Evolutionary conservation across 345 rosid genomes (phyloP), one percentile per base, ranked within the genome.

Genomic region (Firmiana major): DNA sequence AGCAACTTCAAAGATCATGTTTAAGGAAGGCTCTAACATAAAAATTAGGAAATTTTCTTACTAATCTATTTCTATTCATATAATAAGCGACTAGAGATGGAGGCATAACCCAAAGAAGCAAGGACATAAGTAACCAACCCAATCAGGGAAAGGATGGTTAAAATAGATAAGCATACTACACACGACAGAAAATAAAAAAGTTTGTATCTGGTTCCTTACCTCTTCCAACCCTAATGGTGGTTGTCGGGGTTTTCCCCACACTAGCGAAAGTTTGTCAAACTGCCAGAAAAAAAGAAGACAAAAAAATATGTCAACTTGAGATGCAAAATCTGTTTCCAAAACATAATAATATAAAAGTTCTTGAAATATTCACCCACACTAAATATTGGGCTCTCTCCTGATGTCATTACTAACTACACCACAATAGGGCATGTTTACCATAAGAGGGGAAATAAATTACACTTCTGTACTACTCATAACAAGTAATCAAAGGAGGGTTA

Each of bases 241-340:
- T 74, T 90, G 97, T 83, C 99, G 84, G 60, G 97, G 94, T 82
- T 94, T 90, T 71, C 99, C 98, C 98, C 97, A 97, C 31, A 89
- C 91, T 79, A 97, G 87, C 45, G 94, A 78, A 40, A 87, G 63
- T 76, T 96, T 89, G 83, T 91, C 91, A 71, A 91, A 81, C 99
- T 96, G 95, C 88, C 82, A 82, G 79, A 78, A 82, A 78, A 82
- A 48, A 69, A 9, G 15, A 78, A 74, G 43, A 74, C 51, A 53
- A 64, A 48, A 49, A 55, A 1, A 38, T 60, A 63, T 24, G 43
- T 76, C 75, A 42, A 60, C 63, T 65, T 26, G 26, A 28, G 38
- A 71, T 60, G 17, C n/a, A 28, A 16, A 31, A 59, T 22, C 46
- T 48, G 6, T 58, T n/a, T 21, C 9, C 63, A n/a, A n/a, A 53